A percentile compares a stretch with the other conserved stretches of the same genome.
Conservation (phyloP, 371 early-diverging fungal species). For the Chytridiales sp. region DNA sequence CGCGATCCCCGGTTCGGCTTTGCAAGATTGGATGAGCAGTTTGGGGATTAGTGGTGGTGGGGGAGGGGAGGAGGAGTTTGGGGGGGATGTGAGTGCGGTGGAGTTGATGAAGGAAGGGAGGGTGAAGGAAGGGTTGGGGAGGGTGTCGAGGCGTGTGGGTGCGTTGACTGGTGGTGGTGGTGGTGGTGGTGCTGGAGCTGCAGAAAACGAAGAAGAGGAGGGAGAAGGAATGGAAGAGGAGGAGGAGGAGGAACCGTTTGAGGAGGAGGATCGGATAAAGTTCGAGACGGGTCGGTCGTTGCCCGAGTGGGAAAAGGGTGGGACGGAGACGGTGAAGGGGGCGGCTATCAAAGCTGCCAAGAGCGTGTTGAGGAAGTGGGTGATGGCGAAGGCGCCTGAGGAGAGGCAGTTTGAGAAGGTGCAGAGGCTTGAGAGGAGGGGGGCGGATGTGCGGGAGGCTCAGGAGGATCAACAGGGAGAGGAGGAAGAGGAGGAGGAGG, state of each 20-base stretch:
- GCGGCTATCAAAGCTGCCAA: no score
- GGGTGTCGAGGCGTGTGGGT: background rate
- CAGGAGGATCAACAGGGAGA: no score
- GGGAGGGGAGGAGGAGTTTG: background rate
- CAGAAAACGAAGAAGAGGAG: background rate
- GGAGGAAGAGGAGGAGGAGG: no score
- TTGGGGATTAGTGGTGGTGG: background rate
- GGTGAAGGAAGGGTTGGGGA: background rate
- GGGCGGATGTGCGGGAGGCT: no score
- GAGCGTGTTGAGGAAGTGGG: no score
- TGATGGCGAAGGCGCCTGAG: no score
- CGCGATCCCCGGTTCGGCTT: no score
- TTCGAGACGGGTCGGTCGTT: no score
- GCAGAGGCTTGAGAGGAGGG: no score
- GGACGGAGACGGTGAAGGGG: background rate
- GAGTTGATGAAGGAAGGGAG: background rate
- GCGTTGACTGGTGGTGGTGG: background rate
- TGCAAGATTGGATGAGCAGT: no score
- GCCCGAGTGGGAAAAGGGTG: constrained; percentile 2
- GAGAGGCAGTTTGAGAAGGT: no score
- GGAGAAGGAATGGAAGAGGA: background rate
- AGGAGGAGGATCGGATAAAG: background rate
- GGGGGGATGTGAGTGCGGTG: background rate
- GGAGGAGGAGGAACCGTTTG: background rate
- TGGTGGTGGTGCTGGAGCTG: background rate